phyloP scores from a whole-genome alignment of 371 early-diverging fungal species.

The Blakeslea trispora region DNA sequence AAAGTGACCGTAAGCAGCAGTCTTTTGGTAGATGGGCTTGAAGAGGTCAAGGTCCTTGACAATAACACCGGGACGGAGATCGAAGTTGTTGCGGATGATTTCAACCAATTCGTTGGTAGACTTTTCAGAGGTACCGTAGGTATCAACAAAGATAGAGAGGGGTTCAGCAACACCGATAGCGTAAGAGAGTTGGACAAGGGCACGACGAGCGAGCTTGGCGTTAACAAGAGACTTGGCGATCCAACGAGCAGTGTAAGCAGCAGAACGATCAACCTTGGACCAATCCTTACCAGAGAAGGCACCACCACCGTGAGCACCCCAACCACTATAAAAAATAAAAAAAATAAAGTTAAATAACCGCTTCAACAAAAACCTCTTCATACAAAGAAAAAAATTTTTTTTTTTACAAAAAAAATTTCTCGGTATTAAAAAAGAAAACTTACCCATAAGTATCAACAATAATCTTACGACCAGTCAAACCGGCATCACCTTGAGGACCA shows the following conservation, averaged over 20 bases:
- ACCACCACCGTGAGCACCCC: slow-evolving; percentile 99
- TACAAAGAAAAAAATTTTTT: slow-evolving; percentile 12
- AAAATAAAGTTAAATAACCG: slow-evolving; percentile 37
- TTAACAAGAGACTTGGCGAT: slow-evolving; percentile 96
- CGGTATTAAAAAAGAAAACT: no score
- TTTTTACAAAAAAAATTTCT: slow-evolving; percentile 8
- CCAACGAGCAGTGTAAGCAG: slow-evolving; percentile 99
- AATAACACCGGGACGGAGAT: slow-evolving; percentile 98
- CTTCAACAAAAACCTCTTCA: no score
- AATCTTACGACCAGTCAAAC: slow-evolving; percentile 99
- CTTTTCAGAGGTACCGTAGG: slow-evolving; percentile 94
- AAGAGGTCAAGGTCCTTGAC: slow-evolving; percentile 96
- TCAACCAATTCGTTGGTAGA: slow-evolving; percentile 87
- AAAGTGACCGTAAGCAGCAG: slow-evolving; percentile 99
- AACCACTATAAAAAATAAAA: slow-evolving; percentile 85
- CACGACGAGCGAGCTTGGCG: slow-evolving; percentile 93
- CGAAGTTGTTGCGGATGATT: slow-evolving; percentile 97
- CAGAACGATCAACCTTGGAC: slow-evolving; percentile 99
- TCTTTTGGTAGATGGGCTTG: slow-evolving; percentile 97
- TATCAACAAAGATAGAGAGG: slow-evolving; percentile 96
- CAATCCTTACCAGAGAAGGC: slow-evolving; percentile 99
- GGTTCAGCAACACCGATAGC: slow-evolving; percentile 99
- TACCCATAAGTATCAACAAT: slow-evolving; percentile 92
- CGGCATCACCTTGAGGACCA: slow-evolving; percentile 99
- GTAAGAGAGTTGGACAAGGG: slow-evolving; percentile 97